These are phyloP conservation scores for Crithidia brevicula DNA, from an alignment of 208 protist species.

Conservation along the genomic window DNA sequence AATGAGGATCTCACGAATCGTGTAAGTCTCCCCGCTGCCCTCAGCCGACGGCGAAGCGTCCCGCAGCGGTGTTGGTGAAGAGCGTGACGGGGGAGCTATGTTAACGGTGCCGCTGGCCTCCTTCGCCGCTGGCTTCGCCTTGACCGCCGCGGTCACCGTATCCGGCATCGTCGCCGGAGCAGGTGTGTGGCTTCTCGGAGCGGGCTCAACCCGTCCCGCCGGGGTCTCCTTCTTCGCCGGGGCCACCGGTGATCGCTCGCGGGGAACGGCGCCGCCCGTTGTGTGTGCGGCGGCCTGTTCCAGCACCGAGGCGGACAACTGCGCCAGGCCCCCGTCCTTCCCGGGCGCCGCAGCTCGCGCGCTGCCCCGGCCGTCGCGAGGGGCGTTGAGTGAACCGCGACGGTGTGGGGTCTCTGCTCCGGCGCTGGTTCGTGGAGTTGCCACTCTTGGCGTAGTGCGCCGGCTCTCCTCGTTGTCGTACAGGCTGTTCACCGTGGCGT, in stretches of 20 bases:
- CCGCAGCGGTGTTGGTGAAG: not conserved
- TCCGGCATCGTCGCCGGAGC: conserved; percentile 2
- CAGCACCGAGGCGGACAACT: not conserved
- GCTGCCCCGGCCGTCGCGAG: conserved; percentile 4
- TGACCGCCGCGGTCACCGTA: conserved; percentile 1
- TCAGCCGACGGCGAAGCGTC: not conserved
- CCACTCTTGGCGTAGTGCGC: conserved; percentile 11
- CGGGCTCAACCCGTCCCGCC: not conserved
- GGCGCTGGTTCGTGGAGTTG: conserved; percentile 5
- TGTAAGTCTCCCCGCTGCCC: conserved; percentile 56
- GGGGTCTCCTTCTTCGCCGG: not conserved
- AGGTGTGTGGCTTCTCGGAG: not conserved
- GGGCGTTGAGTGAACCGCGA: not conserved
- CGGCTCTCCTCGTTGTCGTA: conserved; percentile 31
- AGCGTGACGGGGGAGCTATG: not conserved
- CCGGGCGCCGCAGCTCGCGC: not conserved
- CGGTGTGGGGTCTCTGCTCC: conserved; percentile 23
- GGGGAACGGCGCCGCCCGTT: not conserved
- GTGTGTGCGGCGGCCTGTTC: not conserved
- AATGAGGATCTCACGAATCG: conserved; percentile 79
- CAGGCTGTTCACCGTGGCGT: conserved; percentile 12
- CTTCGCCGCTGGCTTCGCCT: not conserved
- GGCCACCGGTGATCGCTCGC: not conserved
- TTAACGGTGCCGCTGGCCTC: not conserved
- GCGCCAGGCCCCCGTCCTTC: not conserved